Percentiles rank a stretch among this genome's conserved stretches.
Conservation (phyloP, 345 rosid genomes). For the Salix udensis region DNA sequence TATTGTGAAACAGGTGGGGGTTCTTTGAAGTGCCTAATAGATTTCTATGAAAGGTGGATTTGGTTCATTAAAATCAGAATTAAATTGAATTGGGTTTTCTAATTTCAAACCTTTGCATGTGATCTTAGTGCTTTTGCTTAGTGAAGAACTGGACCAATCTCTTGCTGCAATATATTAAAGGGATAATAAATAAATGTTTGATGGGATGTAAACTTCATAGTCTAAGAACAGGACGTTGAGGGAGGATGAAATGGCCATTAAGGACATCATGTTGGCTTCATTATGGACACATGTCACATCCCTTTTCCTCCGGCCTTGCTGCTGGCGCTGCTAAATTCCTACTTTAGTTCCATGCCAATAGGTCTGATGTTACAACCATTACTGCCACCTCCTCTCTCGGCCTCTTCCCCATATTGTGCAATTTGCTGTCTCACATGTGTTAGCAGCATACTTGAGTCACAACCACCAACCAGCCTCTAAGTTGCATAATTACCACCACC, state of each 20-base stretch:
- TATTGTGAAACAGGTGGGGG: conserved; percentile 75
- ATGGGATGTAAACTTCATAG: too few species aligned
- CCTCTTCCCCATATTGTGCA: too few species aligned
- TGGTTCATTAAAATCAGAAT: neutral
- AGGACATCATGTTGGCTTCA: neutral
- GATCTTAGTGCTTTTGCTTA: neutral
- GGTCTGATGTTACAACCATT: neutral
- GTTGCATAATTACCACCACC: too few species aligned
- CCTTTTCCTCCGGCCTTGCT: neutral
- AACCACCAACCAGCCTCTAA: too few species aligned
- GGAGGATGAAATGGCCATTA: neutral
- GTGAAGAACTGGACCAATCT: neutral
- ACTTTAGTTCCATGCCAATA: neutral
- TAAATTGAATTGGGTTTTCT: neutral
- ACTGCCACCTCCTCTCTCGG: neutral
- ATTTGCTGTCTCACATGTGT: too few species aligned
- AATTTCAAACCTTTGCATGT: neutral
- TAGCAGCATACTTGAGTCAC: too few species aligned
- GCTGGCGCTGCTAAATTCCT: neutral
- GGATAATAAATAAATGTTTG: neutral
- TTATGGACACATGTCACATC: neutral
- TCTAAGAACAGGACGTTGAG: neutral
- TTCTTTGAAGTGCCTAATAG: conserved; percentile 10
- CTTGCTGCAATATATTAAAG: neutral
- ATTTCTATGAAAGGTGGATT: neutral